Evolutionary conservation across 345 rosid species (phyloP).

Genomic region (Rhizophora apiculata): DNA sequence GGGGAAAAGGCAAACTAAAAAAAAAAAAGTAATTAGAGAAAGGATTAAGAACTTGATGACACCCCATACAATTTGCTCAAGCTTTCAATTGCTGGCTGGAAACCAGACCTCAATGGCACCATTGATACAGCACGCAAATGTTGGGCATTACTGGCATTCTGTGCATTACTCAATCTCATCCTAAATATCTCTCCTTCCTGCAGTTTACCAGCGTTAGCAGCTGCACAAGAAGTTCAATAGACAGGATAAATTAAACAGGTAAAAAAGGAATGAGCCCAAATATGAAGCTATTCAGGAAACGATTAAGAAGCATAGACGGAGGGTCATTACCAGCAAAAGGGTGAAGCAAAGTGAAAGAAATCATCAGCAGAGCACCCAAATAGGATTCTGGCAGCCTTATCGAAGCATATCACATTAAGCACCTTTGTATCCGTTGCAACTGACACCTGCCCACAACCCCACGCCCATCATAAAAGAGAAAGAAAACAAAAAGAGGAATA

Average conservation of each 20-base stretch:
- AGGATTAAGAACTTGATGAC: constrained; percentile 1
- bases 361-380: constrained; percentile 82
- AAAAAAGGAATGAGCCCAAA: too few relatives aligned
- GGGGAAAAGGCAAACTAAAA: too few relatives aligned
- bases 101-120: constrained; percentile 53
- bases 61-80: constrained; percentile 34
- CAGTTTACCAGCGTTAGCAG: constrained; percentile 43
- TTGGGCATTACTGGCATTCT: constrained; percentile 53
- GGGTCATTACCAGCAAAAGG: constrained; percentile 52
- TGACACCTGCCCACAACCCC: constrained; percentile 50
- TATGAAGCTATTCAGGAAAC: too few relatives aligned
- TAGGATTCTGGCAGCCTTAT: constrained; percentile 65
- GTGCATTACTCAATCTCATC: constrained; percentile 60
- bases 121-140: constrained; percentile 51
- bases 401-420: constrained; percentile 66
- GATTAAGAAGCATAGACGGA: background rate
- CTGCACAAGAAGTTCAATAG: constrained; percentile 31
- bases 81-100: constrained; percentile 47
- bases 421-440: constrained; percentile 62
- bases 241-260: too few relatives aligned
- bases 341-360: constrained; percentile 63
- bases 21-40: background rate
- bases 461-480: background rate
- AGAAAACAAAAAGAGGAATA: background rate
- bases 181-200: constrained; percentile 69